Evolutionary conservation across 345 rosid genomes (phyloP).

Genomic region (Fremontodendron californicum): DNA sequence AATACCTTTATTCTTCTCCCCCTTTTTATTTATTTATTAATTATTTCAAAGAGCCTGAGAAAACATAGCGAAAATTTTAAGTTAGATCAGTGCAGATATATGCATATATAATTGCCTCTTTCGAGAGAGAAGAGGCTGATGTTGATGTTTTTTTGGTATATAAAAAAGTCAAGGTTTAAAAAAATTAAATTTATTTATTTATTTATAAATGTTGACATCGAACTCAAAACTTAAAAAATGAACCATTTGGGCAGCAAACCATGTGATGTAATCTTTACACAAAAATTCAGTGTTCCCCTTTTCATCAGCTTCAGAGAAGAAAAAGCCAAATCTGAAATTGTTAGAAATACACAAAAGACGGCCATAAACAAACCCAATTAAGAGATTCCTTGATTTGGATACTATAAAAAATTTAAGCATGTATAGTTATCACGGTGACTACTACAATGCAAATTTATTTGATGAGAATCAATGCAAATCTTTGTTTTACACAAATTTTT

Average conservation of each 20-base stretch:
- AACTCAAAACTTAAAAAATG: too few species aligned
- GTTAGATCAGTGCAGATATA: slow-evolving; percentile 1
- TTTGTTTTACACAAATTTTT: too few species aligned
- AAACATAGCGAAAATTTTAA: too few species aligned
- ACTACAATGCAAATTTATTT: too few species aligned
- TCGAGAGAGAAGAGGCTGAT: neutral
- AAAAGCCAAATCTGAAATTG: slow-evolving; percentile 14
- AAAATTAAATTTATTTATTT: too few species aligned
- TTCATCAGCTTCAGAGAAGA: slow-evolving; percentile 11
- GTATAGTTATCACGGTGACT: too few species aligned
- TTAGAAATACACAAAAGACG: neutral
- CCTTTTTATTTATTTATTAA: too few species aligned
- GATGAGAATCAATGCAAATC: too few species aligned
- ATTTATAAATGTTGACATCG: neutral
- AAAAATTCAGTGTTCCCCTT: slow-evolving; percentile 24
- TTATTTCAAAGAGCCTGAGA: too few species aligned
- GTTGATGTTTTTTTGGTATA: too few species aligned
- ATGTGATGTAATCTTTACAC: slow-evolving; percentile 16
- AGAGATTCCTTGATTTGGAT: neutral
- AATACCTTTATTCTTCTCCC: too few species aligned
- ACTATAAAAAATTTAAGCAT: neutral
- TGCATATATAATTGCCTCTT: slow-evolving; percentile 8
- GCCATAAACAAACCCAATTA: neutral
- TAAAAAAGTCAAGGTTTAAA: too few species aligned
- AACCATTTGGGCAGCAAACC: neutral